Conservation (phyloP, 345 rosid species). For the Excoecaria agallocha region DNA sequence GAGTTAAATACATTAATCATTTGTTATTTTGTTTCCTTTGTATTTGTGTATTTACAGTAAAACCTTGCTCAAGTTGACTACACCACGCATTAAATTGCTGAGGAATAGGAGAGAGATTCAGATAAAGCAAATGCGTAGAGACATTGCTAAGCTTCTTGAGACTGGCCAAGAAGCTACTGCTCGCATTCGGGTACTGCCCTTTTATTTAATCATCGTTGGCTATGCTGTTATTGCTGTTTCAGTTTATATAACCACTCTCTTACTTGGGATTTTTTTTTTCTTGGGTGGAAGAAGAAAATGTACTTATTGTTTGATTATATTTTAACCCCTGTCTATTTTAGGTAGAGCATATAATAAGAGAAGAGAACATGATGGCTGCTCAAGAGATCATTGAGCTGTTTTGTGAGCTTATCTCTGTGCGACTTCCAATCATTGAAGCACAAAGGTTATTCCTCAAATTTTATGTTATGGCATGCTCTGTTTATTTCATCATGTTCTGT, state of each 20-base stretch:
- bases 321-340: conserved; percentile 24
- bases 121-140: conserved; percentile 86
- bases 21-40: not conserved
- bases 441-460: conserved; percentile 55
- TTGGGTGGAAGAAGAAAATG: not conserved
- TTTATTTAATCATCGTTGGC: not conserved
- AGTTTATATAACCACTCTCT: not conserved
- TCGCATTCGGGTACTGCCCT: conserved; percentile 70
- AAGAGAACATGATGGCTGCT: conserved; percentile 99
- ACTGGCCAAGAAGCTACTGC: conserved; percentile 99
- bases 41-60: conserved; percentile 48
- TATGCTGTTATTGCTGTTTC: not conserved
- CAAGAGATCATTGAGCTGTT: conserved; percentile 93
- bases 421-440: conserved; percentile 88
- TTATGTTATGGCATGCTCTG: not conserved
- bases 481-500: not conserved
- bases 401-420: conserved; percentile 79
- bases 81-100: conserved; percentile 80
- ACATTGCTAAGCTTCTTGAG: conserved; percentile 93
- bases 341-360: conserved; percentile 95
- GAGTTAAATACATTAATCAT: not conserved
- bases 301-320: not conserved
- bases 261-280: not conserved
- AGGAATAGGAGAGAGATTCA: conserved; percentile 91
- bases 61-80: conserved; percentile 75